Base-by-base conservation (phyloP, 2,329 filamentous ascomycete species). In the Metarhizium robertsii region DNA sequence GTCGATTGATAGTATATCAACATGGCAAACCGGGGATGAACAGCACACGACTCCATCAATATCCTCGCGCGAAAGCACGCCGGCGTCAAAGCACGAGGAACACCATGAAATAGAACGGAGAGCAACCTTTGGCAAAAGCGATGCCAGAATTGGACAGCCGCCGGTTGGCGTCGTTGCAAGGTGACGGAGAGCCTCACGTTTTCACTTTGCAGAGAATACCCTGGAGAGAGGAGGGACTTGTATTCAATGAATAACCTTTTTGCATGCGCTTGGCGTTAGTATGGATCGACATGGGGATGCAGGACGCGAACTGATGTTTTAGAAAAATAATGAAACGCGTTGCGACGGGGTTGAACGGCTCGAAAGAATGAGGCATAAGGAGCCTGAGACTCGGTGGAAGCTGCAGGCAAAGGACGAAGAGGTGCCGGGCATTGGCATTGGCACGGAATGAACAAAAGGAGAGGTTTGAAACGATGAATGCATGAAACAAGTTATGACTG, bases 21-120 rank as follows among this genome's bases (percentile, higher is more conserved):
- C 79, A 5, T 80, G 79, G 71, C 75, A 74, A 55, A 76, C 70
- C 49, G 72, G 73, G 16, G 73, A 75, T 14, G 73, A 69, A 53
- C 67, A 75, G 55, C 71, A 70, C 54, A 79, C 73, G 6, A 61
- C 73, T 48, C 73, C 74, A n/a, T 78, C 76, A 2, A 76, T 71
- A 13, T 76, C 75, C 66, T 80, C 78, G 20, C 74, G 76, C 7
- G 72, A 73, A 53, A 78, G 75, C 63, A 74, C 70, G 8, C 67
- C 75, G 14, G 71, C 69, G 34, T 63, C 68, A 38, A 69, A 67
- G 57, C 66, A 67, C 57, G 71, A 73, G 11, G 74, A 73, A n/a
- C 73, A 70, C 56, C 66, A 70, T 50, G 69, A 71, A 52, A 65
- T 73, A 52, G 71, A 73, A 57, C 69, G 67, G 34, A 61, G 57